phyloP scores from a whole-genome alignment of 495 filamentous ascomycete species.

The Opeltia flavorubescens region DNA sequence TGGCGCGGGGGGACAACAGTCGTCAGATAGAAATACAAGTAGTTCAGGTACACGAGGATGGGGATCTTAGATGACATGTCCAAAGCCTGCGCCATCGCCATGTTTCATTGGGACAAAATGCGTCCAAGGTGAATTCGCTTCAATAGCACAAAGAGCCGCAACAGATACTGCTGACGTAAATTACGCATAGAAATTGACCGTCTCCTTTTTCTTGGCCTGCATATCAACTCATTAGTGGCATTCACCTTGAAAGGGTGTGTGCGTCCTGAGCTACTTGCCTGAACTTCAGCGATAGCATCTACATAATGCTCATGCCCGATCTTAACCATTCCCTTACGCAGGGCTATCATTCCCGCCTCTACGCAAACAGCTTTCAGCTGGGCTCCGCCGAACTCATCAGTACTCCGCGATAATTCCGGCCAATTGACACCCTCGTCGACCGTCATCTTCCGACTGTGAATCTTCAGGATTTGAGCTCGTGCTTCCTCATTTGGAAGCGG shows the following conservation, averaged over 20 bases:
- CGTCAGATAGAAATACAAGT: no score
- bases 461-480: conserved; percentile 89
- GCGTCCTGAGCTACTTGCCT: conserved; percentile 60
- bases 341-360: conserved; percentile 97
- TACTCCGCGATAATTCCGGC: conserved; percentile 86
- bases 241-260: background rate
- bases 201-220: conserved; percentile 70
- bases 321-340: conserved; percentile 83
- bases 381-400: conserved; percentile 97
- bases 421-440: conserved; percentile 91
- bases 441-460: conserved; percentile 97
- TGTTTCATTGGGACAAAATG: background rate
- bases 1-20: no score
- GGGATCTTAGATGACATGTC: no score
- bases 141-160: no score
- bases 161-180: no score
- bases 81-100: conserved; percentile 7
- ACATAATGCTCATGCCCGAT: conserved; percentile 98
- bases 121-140: no score
- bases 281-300: conserved; percentile 93
- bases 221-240: conserved; percentile 38
- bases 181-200: conserved; percentile 19
- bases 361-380: conserved; percentile 98
- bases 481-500: conserved; percentile 98
- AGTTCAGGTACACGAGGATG: no score